Evolutionary conservation across 2,329 filamentous ascomycete genomes (phyloP).

Genomic region (Lachnellula cervina): DNA sequence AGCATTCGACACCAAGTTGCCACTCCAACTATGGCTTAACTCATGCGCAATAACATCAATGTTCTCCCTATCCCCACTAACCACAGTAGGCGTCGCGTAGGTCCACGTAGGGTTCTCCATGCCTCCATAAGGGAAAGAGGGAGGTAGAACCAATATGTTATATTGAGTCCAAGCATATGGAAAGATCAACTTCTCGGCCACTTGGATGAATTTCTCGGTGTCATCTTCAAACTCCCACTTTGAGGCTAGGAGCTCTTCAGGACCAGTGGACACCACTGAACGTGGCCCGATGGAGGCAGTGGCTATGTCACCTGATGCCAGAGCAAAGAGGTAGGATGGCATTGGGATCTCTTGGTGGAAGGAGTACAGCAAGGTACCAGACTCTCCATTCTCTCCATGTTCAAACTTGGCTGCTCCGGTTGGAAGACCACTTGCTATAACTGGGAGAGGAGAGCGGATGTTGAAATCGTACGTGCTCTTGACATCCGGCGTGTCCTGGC

Average conservation of each 20-base stretch:
- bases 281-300: slow-evolving; percentile 82
- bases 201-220: slow-evolving; percentile 86
- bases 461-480: slow-evolving; percentile 94
- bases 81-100: slow-evolving; percentile 90
- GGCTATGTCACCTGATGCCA: slow-evolving; percentile 80
- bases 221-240: slow-evolving; percentile 90
- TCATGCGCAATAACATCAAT: slow-evolving; percentile 95
- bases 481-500: slow-evolving; percentile 94
- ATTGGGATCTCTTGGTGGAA: slow-evolving; percentile 92
- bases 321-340: slow-evolving; percentile 89
- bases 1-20: slow-evolving; percentile 74
- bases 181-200: slow-evolving; percentile 75
- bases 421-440: slow-evolving; percentile 82
- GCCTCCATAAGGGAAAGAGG: slow-evolving; percentile 84
- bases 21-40: slow-evolving; percentile 74
- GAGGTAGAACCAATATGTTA: slow-evolving; percentile 85
- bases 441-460: slow-evolving; percentile 78
- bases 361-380: slow-evolving; percentile 60
- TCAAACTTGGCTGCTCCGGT: slow-evolving; percentile 47
- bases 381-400: slow-evolving; percentile 47
- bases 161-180: slow-evolving; percentile 94
- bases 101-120: slow-evolving; percentile 95
- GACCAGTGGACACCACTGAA: slow-evolving; percentile 79
- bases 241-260: slow-evolving; percentile 76
- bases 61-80: slow-evolving; percentile 86